Evolutionary conservation across 1,139 yeast genomes (phyloP), one percentile per base, ranked within the genome.

Genomic region (Zygosaccharomyces sapae): DNA sequence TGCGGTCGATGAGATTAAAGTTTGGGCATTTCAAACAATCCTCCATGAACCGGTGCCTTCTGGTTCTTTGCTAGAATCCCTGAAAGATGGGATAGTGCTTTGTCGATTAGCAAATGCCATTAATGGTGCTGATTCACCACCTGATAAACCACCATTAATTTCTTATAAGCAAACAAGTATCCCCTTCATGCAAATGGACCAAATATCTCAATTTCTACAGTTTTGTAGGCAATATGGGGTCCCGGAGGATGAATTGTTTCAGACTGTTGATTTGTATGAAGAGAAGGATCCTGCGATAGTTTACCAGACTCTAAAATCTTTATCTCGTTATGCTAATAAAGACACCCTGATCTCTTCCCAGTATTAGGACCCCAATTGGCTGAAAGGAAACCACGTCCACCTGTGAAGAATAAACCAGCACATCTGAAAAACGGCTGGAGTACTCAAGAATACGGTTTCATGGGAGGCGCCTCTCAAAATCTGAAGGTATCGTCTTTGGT

Each of bases 101-200:
- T 85, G 95, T 62, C 66, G 70, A 37, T 38, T 61, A 30, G 62
- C 61, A n/a, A 60, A 62, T 49, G 62, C 60, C 58, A 48, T 75
- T 56, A 60, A 70, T 40, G 67, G 71, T 52, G 56, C 65, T 27
- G 64, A 76, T 62, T 59, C 70, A 38, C 39, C 49, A 5, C 13
- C 33, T n/a, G 66, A 69, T 1, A 57, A 56, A 1, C 55, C 77
- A 65, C 54, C 45, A 1, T 48, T 52, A 1, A 59, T 81, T 48
- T 79, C 73, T 54, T 82, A 66, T 65, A 86, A 83, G 61, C 72
- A 72, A 42, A 79, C 89, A n/a, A 71, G 71, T 44, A 82, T 86
- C 84, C 94, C 96, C 3, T 88, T 88, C 66, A 81, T 86, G 8
- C 88, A 83, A 53, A 87, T 87, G 95, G 96, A 88, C 62, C 87